A percentile compares a stretch with the other conserved stretches of the same genome.
Evolutionary conservation across 2,329 filamentous ascomycete species (phyloP).

Genomic region (Cordyceps farinosa): DNA sequence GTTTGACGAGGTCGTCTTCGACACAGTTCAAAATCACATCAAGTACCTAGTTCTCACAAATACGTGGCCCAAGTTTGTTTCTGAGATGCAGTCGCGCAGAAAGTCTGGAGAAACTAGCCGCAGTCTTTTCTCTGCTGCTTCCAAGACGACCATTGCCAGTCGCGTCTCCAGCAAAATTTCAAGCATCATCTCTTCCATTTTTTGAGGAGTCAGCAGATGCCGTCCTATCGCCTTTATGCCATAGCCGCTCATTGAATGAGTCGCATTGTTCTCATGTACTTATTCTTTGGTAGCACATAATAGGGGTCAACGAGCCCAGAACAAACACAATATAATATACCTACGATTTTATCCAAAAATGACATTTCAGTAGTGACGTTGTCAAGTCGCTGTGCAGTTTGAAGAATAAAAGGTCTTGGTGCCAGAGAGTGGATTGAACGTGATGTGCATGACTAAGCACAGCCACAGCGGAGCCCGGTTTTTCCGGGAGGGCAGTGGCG

Average conservation of each 20-base stretch:
- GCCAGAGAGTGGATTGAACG: neutral
- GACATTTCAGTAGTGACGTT: too few relatives aligned
- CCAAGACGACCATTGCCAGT: slow-evolving; percentile 15
- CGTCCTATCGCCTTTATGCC: neutral
- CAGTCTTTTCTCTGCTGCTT: slow-evolving; percentile 12
- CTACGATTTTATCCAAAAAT: neutral
- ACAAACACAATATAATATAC: neutral
- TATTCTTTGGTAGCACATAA: neutral
- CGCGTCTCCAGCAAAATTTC: slow-evolving; percentile 14
- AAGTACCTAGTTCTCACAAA: slow-evolving; percentile 30
- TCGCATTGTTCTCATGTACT: neutral
- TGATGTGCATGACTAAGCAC: slow-evolving; percentile 1
- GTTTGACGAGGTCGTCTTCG: slow-evolving; percentile 18
- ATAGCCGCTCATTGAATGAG: neutral
- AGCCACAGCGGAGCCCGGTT: neutral
- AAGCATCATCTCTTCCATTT: slow-evolving; percentile 9
- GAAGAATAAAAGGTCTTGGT: neutral
- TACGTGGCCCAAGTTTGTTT: slow-evolving; percentile 30
- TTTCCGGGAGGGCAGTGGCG: slow-evolving; percentile 18
- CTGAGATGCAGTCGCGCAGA: slow-evolving; percentile 17
- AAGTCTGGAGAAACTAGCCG: slow-evolving; percentile 13
- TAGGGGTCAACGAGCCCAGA: neutral
- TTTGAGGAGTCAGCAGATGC: neutral
- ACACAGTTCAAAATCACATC: slow-evolving; percentile 23
- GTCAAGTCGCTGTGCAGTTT: neutral